A percentile compares a stretch with the other conserved stretches of the same genome.
Conservation (phyloP, 805 yeast genomes). For the Naumovozyma castellii region DNA sequence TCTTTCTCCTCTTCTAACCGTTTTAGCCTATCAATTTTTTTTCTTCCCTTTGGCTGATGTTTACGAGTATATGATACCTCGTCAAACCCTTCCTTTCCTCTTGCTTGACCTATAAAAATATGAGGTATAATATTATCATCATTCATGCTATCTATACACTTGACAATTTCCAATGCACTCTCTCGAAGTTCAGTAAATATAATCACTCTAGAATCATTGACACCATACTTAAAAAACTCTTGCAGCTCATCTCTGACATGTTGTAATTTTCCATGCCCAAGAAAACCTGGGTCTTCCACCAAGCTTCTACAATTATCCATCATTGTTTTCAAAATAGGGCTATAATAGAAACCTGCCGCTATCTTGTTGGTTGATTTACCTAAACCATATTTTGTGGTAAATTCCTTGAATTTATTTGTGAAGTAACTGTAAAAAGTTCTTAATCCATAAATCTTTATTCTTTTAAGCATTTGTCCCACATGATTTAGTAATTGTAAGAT, state of each 20-base stretch:
- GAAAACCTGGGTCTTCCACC: slow-evolving; percentile 29
- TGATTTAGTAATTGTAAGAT: slow-evolving; percentile 48
- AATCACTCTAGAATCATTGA: slow-evolving; percentile 60
- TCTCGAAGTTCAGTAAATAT: slow-evolving; percentile 84
- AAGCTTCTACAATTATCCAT: slow-evolving; percentile 37
- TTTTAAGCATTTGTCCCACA: slow-evolving; percentile 60
- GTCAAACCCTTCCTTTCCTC: slow-evolving; percentile 60
- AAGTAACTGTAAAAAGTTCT: slow-evolving; percentile 64
- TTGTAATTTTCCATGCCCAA: slow-evolving; percentile 69
- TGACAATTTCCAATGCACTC: slow-evolving; percentile 80
- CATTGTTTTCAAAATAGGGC: slow-evolving; percentile 38
- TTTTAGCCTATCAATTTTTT: slow-evolving; percentile 29
- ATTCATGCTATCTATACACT: slow-evolving; percentile 40
- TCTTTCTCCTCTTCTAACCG: slow-evolving; percentile 27
- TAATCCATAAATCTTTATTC: slow-evolving; percentile 76
- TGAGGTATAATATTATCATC: slow-evolving; percentile 50
- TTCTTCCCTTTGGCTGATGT: slow-evolving; percentile 36
- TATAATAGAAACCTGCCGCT: slow-evolving; percentile 52
- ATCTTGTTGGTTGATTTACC: slow-evolving; percentile 57
- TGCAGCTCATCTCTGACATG: slow-evolving; percentile 47
- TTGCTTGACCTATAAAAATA: slow-evolving; percentile 87
- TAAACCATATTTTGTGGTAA: slow-evolving; percentile 45
- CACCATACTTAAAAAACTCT: slow-evolving; percentile 41
- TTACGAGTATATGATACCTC: slow-evolving; percentile 41
- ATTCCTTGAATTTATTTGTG: slow-evolving; percentile 46